Evolutionary conservation across 352 stramenopile genomes (phyloP).

Genomic region (Thalassiosira mediterranea): DNA sequence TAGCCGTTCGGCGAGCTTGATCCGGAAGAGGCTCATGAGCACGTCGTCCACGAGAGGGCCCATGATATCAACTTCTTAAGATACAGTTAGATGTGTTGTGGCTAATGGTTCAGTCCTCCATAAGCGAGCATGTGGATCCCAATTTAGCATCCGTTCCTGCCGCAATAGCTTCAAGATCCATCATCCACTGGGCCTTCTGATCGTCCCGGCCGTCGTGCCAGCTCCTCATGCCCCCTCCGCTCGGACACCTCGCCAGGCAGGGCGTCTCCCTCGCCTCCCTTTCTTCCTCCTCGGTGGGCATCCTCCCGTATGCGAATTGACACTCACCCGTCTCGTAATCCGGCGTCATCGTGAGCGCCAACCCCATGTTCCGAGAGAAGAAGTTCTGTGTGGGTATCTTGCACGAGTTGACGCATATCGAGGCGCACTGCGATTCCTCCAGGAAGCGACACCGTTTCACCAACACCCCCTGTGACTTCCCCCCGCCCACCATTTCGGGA

Average conservation of each 20-base stretch:
- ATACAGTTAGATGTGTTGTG: not conserved
- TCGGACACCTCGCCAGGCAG: constrained; percentile 80
- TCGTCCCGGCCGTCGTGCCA: constrained; percentile 50
- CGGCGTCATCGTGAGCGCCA: constrained; percentile 86
- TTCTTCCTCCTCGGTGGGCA: constrained; percentile 74
- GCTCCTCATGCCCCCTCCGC: constrained; percentile 56
- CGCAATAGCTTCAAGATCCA: constrained; percentile 32
- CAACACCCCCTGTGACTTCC: constrained; percentile 70
- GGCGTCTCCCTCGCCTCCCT: constrained; percentile 68
- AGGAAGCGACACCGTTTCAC: constrained; percentile 87
- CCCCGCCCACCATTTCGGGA: constrained; percentile 43
- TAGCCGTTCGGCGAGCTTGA: constrained; percentile 60
- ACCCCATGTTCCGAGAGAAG: constrained; percentile 87
- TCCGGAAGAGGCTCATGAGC: constrained; percentile 73
- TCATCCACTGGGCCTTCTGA: constrained; percentile 17
- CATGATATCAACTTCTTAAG: not conserved
- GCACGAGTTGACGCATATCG: constrained; percentile 87
- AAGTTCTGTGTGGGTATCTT: constrained; percentile 88
- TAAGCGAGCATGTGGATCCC: not conserved
- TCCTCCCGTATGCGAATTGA: constrained; percentile 82
- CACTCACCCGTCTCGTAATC: constrained; percentile 88
- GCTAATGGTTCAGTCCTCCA: not conserved
- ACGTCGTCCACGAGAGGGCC: constrained; percentile 52
- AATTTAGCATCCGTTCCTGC: not conserved
- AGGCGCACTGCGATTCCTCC: constrained; percentile 85